Evolutionary conservation across 805 yeast genomes (phyloP), one percentile per base, ranked within the genome.

Genomic region (Myxozyma neotropica): DNA sequence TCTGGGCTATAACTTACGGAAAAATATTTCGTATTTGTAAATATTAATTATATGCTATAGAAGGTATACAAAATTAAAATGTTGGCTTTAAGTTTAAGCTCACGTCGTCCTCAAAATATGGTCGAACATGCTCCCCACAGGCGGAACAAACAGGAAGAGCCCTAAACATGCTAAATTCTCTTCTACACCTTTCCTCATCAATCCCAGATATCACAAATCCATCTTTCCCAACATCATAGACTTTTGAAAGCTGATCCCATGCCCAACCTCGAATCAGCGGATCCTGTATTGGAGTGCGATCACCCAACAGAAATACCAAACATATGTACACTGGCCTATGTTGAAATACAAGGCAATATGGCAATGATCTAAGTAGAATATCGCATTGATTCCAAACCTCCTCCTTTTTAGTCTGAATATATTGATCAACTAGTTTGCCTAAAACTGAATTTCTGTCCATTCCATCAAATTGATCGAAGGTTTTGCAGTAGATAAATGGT

Each of bases 71-170:
- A n/a, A n/a, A n/a, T n/a, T n/a, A n/a, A n/a, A n/a, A n/a, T n/a
- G n/a, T n/a, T n/a, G n/a, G n/a, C n/a, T n/a, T n/a, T n/a, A n/a
- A n/a, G n/a, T n/a, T n/a, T n/a, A n/a, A n/a, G n/a, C n/a, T n/a
- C n/a, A n/a, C n/a, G n/a, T n/a, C n/a, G n/a, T n/a, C n/a, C n/a
- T n/a, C n/a, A n/a, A n/a, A n/a, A 43, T 23, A 13, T 19, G 43
- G 49, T n/a, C 31, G 26, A n/a, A 53, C 26, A 5, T 33, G 51
- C 17, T 42, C 51, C 1, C 57, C 57, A 27, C 57, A 53, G 5
- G 45, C 51, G 5, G 21, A 29, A 42, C 57, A 53, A 5, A 38
- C n/a, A 2, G 51, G 51, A 19, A 53, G 27, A 4, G 39, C 4
- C 23, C 40, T 24, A 21, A 15, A 53, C 36, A 24, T 12, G 3